Conservation (phyloP, 176 grass and related monocot species). For the Aegilops sharonensis region DNA sequence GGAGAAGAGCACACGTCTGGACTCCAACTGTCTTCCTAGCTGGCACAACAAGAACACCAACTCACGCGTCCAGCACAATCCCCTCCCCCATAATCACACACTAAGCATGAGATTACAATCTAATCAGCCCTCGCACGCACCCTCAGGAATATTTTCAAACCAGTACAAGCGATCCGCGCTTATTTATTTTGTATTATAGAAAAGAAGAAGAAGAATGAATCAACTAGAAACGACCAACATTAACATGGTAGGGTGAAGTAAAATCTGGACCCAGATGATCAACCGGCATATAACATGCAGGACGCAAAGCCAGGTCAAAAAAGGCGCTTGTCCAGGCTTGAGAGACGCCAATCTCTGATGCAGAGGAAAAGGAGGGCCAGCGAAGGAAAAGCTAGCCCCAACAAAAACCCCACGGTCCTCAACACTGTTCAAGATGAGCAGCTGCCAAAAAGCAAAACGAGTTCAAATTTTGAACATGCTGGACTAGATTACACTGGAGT, state of each 20-base stretch:
- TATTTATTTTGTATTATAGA: neutral
- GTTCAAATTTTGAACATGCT: constrained; percentile 33
- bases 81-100: constrained; percentile 42
- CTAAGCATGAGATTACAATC: constrained; percentile 41
- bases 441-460: constrained; percentile 16
- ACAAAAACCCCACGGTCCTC: constrained; percentile 16
- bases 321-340: neutral
- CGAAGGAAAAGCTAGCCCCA: neutral
- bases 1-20: constrained; percentile 24
- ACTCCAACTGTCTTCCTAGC: constrained; percentile 32
- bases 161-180: neutral
- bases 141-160: constrained; percentile 5
- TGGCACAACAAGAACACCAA: constrained; percentile 51
- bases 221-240: constrained; percentile 17
- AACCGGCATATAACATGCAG: neutral
- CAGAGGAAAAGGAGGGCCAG: neutral
- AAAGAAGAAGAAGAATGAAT: neutral
- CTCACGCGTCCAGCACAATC: constrained; percentile 55
- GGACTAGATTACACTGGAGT: constrained; percentile 22
- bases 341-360: constrained; percentile 16
- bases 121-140: constrained; percentile 37
- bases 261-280: neutral
- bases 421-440: neutral
- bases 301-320: constrained; percentile 4
- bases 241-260: neutral